Base-by-base conservation (phyloP, 441 rosid species). In the Adansonia grandidieri region DNA sequence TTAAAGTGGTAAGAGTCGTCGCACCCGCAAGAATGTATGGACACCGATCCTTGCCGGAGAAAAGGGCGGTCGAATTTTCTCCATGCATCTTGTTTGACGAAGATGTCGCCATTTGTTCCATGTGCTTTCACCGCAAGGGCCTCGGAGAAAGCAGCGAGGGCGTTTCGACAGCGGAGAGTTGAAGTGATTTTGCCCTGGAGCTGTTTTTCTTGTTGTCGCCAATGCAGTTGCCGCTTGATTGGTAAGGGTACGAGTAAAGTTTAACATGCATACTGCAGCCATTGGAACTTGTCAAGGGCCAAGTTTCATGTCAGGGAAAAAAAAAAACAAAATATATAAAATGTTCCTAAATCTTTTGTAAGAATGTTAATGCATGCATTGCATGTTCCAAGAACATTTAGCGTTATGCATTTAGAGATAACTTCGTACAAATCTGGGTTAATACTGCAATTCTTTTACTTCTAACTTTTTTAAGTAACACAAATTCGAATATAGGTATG, bases 211-310 rank as follows among this genome's bases (percentile, higher is more conserved):
- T 80, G 61, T 82, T 71, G 19, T 47, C 4, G 10, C 82, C 75
- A 14, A 86, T 10, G 84, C 92, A 88, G 10, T 85, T 86, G 0
- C 90, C 92, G 0, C 75, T 79, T 17, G 91, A 92, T 66, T 87
- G 77, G 79, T 85, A 91, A 3, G 82, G 85, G 32, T 28, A 28
- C 44, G 75, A 62, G 37, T 64, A 71, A 86, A 86, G 62, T 82
- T 47, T 54, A 88, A 78, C 3, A 6, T 70, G 69, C 91, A 87
- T 24, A 19, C 87, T 85, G 88, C 72, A 77, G n/a, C 17, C 40
- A 32, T 60, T 13, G 20, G 37, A 24, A 7, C 19, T 28, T 14
- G 67, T 32, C 45, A 13, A 63, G 32, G 32, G 32, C 32, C 32
- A 2, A 28, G 32, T 28, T 28, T 28, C 32, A 2, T 28, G 32